Percentiles rank a stretch among this genome's conserved stretches.
Evolutionary conservation across 2,329 filamentous ascomycete species (phyloP).

Genomic region (Chaetomium olivaceum): DNA sequence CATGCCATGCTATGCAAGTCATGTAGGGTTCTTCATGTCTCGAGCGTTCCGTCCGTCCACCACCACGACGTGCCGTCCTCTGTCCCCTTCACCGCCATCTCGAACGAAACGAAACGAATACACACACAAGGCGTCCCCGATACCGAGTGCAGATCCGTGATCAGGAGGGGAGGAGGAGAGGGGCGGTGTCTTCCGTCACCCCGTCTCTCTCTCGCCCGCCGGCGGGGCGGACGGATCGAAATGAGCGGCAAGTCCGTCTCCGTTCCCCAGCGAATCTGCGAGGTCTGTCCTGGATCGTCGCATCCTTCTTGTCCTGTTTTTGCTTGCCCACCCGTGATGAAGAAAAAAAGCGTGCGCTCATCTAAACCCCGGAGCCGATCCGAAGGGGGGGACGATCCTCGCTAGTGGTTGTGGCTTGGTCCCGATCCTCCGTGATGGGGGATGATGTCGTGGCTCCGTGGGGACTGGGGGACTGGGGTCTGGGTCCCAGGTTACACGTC

Average conservation of each 20-base stretch:
- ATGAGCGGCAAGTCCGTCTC: neutral
- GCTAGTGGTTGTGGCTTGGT: neutral
- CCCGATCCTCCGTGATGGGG: neutral
- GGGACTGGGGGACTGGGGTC: neutral
- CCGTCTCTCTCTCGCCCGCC: neutral
- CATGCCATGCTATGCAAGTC: constrained; percentile 6
- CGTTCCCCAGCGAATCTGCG: constrained; percentile 1
- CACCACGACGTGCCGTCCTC: neutral
- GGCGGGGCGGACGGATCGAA: neutral
- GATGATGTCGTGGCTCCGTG: constrained; percentile 3
- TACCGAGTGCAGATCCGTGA: constrained; percentile 1
- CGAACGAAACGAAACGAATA: neutral
- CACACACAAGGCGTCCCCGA: too few relatives aligned
- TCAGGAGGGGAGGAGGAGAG: too few relatives aligned
- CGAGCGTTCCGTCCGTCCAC: too few relatives aligned
- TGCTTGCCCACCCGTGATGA: neutral
- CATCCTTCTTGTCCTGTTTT: neutral
- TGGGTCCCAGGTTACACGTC: constrained; percentile 1
- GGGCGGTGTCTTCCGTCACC: constrained; percentile 9
- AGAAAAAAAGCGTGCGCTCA: neutral
- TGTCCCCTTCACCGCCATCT: constrained; percentile 17
- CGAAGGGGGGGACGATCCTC: neutral
- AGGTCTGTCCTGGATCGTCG: neutral
- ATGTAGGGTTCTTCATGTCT: constrained; percentile 13
- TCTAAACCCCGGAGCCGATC: neutral